These are phyloP conservation scores for Aureobasidium sp. DNA, from an alignment of 2,329 filamentous ascomycete species.

Conservation along the genomic window DNA sequence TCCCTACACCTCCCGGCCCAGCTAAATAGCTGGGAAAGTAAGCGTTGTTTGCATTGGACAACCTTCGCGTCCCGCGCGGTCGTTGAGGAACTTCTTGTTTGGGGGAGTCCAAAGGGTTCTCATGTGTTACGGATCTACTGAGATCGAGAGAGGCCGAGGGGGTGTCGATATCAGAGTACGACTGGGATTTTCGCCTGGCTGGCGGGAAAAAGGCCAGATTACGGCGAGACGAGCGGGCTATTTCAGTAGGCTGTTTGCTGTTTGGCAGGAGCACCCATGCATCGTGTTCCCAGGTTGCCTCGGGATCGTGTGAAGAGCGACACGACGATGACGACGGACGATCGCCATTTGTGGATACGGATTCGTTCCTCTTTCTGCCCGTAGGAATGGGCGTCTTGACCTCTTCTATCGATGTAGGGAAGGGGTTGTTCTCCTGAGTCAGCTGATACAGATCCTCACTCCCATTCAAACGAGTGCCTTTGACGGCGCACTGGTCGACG, in stretches of 20 bases:
- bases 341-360: constrained; percentile 26
- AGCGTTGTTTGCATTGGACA: constrained; percentile 31
- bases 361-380: constrained; percentile 25
- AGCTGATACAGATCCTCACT: constrained; percentile 26
- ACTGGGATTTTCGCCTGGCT: constrained; percentile 74
- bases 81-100: constrained; percentile 29
- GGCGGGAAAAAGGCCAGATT: constrained; percentile 88
- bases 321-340: constrained; percentile 28
- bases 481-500: constrained; percentile 79
- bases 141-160: constrained; percentile 58
- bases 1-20: constrained; percentile 81
- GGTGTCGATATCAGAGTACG: constrained; percentile 52
- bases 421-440: constrained; percentile 8
- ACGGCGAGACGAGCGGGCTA: constrained; percentile 72
- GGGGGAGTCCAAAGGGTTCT: constrained; percentile 23
- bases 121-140: constrained; percentile 33
- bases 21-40: constrained; percentile 50
- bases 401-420: constrained; percentile 10
- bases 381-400: constrained; percentile 15
- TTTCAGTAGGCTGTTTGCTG: constrained; percentile 63
- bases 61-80: constrained; percentile 30
- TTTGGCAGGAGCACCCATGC: constrained; percentile 79
- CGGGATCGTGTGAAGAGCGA: constrained; percentile 40
- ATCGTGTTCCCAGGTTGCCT: constrained; percentile 73
- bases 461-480: constrained; percentile 51